Conservation (phyloP, 768 basidiomycete species). For the Boletus rex-veris region DNA sequence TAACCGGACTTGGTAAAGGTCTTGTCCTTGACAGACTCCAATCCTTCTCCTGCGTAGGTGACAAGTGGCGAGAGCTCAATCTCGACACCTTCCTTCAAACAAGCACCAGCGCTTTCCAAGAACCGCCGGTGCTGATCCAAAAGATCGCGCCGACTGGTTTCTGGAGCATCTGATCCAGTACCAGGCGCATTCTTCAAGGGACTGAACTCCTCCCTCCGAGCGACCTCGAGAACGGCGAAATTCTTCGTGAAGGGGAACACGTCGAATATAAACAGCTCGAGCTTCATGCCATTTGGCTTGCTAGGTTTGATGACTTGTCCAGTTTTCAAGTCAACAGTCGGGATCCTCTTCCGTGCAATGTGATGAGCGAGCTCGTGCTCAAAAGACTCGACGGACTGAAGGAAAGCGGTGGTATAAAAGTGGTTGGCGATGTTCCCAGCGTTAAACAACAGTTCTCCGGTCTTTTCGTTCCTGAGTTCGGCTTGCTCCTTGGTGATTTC, state of each 20-base stretch:
- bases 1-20: conserved; percentile 72
- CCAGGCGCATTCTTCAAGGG: conserved; percentile 98
- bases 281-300: conserved; percentile 98
- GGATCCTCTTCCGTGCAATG: conserved; percentile 97
- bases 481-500: conserved; percentile 90
- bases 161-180: conserved; percentile 83
- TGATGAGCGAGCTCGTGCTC: conserved; percentile 93
- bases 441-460: conserved; percentile 82
- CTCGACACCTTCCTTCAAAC: conserved; percentile 67
- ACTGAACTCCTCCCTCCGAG: conserved; percentile 87
- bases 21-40: conserved; percentile 76
- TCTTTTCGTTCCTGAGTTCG: conserved; percentile 62
- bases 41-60: conserved; percentile 89
- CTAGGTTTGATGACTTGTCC: conserved; percentile 74
- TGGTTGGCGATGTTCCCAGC: conserved; percentile 98
- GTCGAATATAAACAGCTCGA: conserved; percentile 98
- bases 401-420: conserved; percentile 88
- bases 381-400: conserved; percentile 73
- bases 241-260: conserved; percentile 88
- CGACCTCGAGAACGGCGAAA: conserved; percentile 87
- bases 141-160: conserved; percentile 86
- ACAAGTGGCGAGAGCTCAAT: conserved; percentile 89
- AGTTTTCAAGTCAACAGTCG: conserved; percentile 66
- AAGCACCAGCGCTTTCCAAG: conserved; percentile 76
- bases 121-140: conserved; percentile 85